A percentile compares a stretch with the other conserved stretches of the same genome.
Evolutionary conservation across 1,284 basidiomycete species (phyloP).

Genomic region (Clitocybe nebularis): DNA sequence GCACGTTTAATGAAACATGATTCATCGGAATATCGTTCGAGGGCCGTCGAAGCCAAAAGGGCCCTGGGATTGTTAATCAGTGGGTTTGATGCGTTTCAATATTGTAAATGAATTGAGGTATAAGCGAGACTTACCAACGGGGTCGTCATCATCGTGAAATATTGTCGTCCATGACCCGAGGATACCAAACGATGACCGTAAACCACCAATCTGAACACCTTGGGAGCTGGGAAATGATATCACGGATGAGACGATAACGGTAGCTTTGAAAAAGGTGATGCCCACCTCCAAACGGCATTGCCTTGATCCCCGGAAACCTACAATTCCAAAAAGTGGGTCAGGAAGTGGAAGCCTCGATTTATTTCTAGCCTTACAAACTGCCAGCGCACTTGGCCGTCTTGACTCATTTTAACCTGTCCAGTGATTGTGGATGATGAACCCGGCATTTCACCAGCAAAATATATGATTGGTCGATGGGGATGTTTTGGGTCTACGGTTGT

Average conservation of each 20-base stretch:
- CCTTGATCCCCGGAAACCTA: slow-evolving; percentile 57
- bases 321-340: too few species aligned
- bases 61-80: slow-evolving; percentile 21
- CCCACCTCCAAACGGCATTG: slow-evolving; percentile 60
- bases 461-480: slow-evolving; percentile 49
- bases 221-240: slow-evolving; percentile 43
- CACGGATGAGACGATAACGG: slow-evolving; percentile 1
- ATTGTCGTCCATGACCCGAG: slow-evolving; percentile 68
- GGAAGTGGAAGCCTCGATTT: too few species aligned
- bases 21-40: slow-evolving; percentile 13
- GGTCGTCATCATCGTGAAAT: slow-evolving; percentile 56
- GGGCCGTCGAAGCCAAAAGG: slow-evolving; percentile 30
- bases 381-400: slow-evolving; percentile 56
- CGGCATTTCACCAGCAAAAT: slow-evolving; percentile 49
- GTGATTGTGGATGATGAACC: slow-evolving; percentile 38
- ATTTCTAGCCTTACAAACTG: slow-evolving; percentile 54
- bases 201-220: slow-evolving; percentile 58
- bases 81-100: background rate
- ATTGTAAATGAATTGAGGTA: background rate
- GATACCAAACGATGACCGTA: slow-evolving; percentile 56
- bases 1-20: slow-evolving; percentile 9
- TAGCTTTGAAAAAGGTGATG: slow-evolving; percentile 10
- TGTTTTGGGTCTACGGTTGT: slow-evolving; percentile 41
- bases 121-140: slow-evolving; percentile 41
- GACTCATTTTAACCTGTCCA: slow-evolving; percentile 54